Base-by-base conservation (phyloP, 1,284 basidiomycete species). In the Leccinum pachyderme region DNA sequence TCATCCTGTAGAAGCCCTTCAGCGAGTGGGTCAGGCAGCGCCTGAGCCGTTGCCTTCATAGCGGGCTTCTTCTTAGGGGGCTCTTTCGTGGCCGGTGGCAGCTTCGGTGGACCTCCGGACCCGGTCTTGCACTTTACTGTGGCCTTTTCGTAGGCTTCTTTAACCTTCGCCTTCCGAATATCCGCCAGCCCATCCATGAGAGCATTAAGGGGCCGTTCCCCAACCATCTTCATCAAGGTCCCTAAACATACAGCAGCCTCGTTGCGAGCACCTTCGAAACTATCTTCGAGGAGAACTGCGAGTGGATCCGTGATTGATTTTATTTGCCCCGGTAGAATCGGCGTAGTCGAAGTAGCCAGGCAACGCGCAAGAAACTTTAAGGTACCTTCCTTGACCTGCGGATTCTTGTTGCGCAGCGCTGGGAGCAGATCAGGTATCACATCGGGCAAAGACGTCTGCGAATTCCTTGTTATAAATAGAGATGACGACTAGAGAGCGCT, bases 151-250 rank as follows among this genome's bases (percentile, higher is more conserved):
- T 84, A 94, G 8, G 92, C 92, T 67, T 98, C 97, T 73, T 92
- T 95, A 54, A 99, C 91, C 73, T 99, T 99, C 5, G 77, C 81
- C 73, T 95, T 96, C 61, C 95, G 82, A 37, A 98, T 80, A 64
- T 98, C 95, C 32, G 93, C 87, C 52, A 99, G 77, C 27, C 81
- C 77, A 59, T 98, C 96, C 76, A 98, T 83, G 33, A 92, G 80
- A 0, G 91, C 90, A 69, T 91, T 94, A 59, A 99, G 82, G 11
- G 91, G 87, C 28, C 97, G 80, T 71, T 99, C 96, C 25, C 97
- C 97, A 12, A 99, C 84, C 79, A 99, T 95, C 78, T 94, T 98
- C 92, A 97, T 96, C 61, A 99, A 75, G 0, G 88, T 91, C 8
- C 96, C 97, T 31, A 99, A 78, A 63, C 89, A 92, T 35, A 83